These are phyloP conservation scores for Daedaleopsis nitida DNA, from an alignment of 768 basidiomycete genomes.

Conservation along the genomic window DNA sequence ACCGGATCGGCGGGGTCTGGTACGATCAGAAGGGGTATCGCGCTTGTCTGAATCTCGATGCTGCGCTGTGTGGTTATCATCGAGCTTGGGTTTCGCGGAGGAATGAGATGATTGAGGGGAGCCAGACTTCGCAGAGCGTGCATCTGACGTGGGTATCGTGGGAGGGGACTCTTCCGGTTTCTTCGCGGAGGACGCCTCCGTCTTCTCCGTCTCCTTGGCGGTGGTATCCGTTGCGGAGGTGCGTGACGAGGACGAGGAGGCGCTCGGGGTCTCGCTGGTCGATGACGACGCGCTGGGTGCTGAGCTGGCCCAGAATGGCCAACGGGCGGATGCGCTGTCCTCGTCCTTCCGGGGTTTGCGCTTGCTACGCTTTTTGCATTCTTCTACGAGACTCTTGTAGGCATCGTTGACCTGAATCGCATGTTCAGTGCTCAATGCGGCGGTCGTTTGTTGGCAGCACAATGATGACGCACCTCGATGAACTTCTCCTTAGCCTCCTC, in stretches of 20 bases:
- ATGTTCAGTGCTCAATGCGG: background rate
- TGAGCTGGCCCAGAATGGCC: slow-evolving; percentile 13
- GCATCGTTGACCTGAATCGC: slow-evolving; percentile 51
- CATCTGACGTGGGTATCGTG: background rate
- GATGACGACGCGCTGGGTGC: slow-evolving; percentile 27
- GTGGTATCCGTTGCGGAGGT: slow-evolving; percentile 9
- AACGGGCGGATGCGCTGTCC: background rate
- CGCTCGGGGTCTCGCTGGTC: slow-evolving; percentile 25
- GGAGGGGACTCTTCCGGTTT: background rate
- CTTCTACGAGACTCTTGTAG: slow-evolving; percentile 54
- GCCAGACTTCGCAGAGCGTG: background rate
- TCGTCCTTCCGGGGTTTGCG: slow-evolving; percentile 7
- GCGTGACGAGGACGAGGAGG: slow-evolving; percentile 9
- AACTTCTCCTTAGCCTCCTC: slow-evolving; percentile 57
- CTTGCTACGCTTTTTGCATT: slow-evolving; percentile 24
- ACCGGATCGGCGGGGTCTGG: background rate
- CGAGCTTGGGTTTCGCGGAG: background rate
- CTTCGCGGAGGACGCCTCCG: slow-evolving; percentile 3
- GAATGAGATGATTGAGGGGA: background rate
- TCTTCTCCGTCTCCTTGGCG: slow-evolving; percentile 12
- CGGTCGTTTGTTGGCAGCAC: background rate
- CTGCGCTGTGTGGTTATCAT: background rate
- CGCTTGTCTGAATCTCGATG: background rate
- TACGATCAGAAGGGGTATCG: background rate
- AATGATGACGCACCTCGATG: slow-evolving; percentile 50